Evolutionary conservation across 108 stramenopile genomes (phyloP).

Genomic region (Skeletonema grethae): DNA sequence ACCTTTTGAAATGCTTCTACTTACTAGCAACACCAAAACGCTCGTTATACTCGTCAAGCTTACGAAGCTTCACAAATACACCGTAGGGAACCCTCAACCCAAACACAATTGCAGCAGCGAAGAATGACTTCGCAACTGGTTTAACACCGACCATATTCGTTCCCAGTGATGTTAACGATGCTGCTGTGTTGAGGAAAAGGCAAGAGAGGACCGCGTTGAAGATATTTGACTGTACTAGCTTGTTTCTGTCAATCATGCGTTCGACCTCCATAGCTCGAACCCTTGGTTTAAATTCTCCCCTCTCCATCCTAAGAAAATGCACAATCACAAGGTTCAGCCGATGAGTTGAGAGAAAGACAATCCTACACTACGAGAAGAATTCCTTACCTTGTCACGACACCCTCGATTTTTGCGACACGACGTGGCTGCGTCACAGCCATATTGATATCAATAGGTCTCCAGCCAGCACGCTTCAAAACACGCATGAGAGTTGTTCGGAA

Average conservation of each 20-base stretch:
- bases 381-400: conserved; percentile 65
- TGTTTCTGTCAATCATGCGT: conserved; percentile 82
- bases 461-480: conserved; percentile 83
- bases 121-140: conserved; percentile 49
- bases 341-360: background rate
- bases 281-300: conserved; percentile 91
- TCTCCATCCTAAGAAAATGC: conserved; percentile 63
- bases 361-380: background rate
- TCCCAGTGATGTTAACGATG: conserved; percentile 63
- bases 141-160: conserved; percentile 46
- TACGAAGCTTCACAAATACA: conserved; percentile 58
- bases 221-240: conserved; percentile 79
- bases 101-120: conserved; percentile 66
- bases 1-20: background rate
- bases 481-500: conserved; percentile 82
- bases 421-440: conserved; percentile 87
- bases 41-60: conserved; percentile 84
- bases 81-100: conserved; percentile 72
- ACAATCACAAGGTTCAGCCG: background rate
- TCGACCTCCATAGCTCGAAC: conserved; percentile 93
- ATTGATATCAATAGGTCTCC: conserved; percentile 85
- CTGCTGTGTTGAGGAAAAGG: conserved; percentile 71
- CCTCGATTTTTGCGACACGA: conserved; percentile 79
- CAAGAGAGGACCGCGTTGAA: conserved; percentile 76
- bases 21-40: conserved; percentile 59